phyloP scores from a whole-genome alignment of 805 yeast species.

The Sugiyamaella lignohabitans region DNA sequence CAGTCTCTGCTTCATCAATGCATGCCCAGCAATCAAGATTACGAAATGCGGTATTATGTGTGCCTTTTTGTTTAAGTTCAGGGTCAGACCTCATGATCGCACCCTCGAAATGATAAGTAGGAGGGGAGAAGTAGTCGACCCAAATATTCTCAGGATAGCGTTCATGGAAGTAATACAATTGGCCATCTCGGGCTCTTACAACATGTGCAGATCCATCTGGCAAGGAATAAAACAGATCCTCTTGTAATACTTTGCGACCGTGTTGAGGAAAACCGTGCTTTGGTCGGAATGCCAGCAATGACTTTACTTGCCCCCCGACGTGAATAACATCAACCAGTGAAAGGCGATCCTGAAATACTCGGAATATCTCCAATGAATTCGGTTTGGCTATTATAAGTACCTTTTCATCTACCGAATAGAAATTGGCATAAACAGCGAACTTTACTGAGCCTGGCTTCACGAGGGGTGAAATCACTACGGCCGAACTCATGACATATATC shows the following conservation, averaged over 20 bases:
- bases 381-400: slow-evolving; percentile 6
- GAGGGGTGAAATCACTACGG: slow-evolving; percentile 5
- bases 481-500: neutral
- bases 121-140: too few relatives aligned
- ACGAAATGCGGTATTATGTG: neutral
- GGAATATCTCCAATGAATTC: slow-evolving; percentile 7
- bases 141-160: neutral
- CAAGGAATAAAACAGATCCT: slow-evolving; percentile 1
- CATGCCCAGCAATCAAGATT: neutral
- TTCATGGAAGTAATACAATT: neutral
- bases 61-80: too few relatives aligned
- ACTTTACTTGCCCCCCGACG: neutral
- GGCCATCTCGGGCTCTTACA: neutral
- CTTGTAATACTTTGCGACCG: neutral
- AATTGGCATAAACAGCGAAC: neutral
- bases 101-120: too few relatives aligned
- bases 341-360: slow-evolving; percentile 4
- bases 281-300: neutral
- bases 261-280: neutral
- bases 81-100: too few relatives aligned
- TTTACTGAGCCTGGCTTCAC: slow-evolving; percentile 6
- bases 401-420: neutral
- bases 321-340: slow-evolving; percentile 1
- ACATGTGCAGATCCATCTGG: slow-evolving; percentile 4
- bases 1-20: neutral